These are phyloP conservation scores for Amylocarpus encephaloides DNA, from an alignment of 2,329 filamentous ascomycete genomes.

Conservation along the genomic window DNA sequence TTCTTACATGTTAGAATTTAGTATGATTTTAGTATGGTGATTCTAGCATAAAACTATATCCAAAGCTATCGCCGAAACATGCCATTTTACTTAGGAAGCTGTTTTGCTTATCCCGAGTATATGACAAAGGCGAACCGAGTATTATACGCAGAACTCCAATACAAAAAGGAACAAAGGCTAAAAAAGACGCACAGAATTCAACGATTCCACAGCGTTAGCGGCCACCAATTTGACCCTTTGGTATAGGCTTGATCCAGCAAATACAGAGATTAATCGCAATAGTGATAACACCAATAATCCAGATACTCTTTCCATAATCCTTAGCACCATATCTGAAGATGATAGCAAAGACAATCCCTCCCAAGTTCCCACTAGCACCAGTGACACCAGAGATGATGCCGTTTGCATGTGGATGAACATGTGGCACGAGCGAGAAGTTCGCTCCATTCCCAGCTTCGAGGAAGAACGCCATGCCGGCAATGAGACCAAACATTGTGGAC, in stretches of 20 bases:
- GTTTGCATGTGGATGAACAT: constrained; percentile 74
- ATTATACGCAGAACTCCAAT: neutral
- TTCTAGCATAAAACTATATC: too few relatives aligned
- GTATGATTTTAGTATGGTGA: too few relatives aligned
- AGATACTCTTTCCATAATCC: constrained; percentile 64
- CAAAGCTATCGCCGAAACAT: too few relatives aligned
- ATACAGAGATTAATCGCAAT: constrained; percentile 64
- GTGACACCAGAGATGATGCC: constrained; percentile 70
- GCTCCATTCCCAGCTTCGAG: constrained; percentile 79
- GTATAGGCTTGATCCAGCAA: constrained; percentile 54
- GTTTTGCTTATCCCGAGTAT: too few relatives aligned
- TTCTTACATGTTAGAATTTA: too few relatives aligned
- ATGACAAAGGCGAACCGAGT: too few relatives aligned
- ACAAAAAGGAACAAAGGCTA: neutral
- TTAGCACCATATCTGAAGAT: constrained; percentile 70
- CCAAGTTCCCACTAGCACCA: constrained; percentile 76
- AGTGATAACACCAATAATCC: constrained; percentile 75
- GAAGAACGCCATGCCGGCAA: constrained; percentile 74
- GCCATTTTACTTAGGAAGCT: too few relatives aligned
- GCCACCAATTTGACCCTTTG: constrained; percentile 46
- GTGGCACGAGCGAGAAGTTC: constrained; percentile 80
- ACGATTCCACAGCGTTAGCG: constrained; percentile 8
- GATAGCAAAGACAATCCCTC: constrained; percentile 78
- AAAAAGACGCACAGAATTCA: neutral
- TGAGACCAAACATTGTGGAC: constrained; percentile 66